Evolutionary conservation across 2,329 filamentous ascomycete genomes (phyloP).

Genomic region (Apiospora phragmitis): DNA sequence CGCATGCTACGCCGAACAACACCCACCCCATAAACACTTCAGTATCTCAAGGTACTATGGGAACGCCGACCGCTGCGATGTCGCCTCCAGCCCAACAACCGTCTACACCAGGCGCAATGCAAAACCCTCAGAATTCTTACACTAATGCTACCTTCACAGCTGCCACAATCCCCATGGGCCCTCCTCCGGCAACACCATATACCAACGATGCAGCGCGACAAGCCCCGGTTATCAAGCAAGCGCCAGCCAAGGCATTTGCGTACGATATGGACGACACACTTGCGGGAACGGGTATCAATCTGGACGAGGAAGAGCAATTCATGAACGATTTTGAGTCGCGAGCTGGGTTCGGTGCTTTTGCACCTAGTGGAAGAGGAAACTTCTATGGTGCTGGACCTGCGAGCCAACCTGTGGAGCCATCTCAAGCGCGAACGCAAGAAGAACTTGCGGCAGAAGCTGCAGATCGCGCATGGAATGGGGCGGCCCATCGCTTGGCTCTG

Average conservation of each 20-base stretch:
- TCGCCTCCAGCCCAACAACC: background rate
- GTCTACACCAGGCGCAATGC: background rate
- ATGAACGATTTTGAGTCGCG: conserved; percentile 64
- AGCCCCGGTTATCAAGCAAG: conserved; percentile 63
- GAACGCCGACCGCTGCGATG: background rate
- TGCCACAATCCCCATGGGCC: conserved; percentile 32
- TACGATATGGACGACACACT: conserved; percentile 84
- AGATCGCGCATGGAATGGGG: conserved; percentile 65
- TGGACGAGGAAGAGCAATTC: conserved; percentile 83
- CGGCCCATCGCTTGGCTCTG: conserved; percentile 60
- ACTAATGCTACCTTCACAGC: background rate
- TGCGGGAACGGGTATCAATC: conserved; percentile 81
- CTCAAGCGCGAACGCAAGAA: conserved; percentile 53
- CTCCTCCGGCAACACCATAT: conserved; percentile 21
- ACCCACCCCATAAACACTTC: background rate
- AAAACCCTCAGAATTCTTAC: background rate
- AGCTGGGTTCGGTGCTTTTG: conserved; percentile 56
- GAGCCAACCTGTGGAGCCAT: conserved; percentile 58
- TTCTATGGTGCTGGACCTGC: conserved; percentile 67
- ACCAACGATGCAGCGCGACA: conserved; percentile 39
- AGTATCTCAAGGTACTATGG: background rate
- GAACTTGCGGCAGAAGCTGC: conserved; percentile 66
- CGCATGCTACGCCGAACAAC: background rate
- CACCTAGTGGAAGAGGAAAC: conserved; percentile 53
- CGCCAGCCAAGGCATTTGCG: conserved; percentile 60